Conservation (phyloP, 805 yeast species). For the Spathaspora passalidarum region DNA sequence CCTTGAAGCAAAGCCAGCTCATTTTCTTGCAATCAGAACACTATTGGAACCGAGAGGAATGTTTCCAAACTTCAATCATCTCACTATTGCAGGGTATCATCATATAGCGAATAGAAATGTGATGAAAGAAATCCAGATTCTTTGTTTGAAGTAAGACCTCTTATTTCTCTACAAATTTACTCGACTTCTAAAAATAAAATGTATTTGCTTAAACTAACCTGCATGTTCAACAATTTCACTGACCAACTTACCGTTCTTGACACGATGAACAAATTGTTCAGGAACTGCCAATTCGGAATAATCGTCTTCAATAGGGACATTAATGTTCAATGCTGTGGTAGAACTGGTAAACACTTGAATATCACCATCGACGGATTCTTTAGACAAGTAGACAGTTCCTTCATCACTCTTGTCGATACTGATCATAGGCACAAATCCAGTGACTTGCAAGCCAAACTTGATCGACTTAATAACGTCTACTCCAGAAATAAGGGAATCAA, state of each 20-base stretch:
- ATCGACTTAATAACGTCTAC: slow-evolving; percentile 80
- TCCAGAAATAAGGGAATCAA: slow-evolving; percentile 84
- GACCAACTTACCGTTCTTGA: slow-evolving; percentile 58
- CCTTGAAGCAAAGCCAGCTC: too few species aligned
- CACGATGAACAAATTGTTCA: slow-evolving; percentile 82
- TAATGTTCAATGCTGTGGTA: slow-evolving; percentile 81
- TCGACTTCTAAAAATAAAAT: neutral
- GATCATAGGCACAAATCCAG: slow-evolving; percentile 79
- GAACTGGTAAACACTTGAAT: slow-evolving; percentile 74
- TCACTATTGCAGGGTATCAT: too few species aligned
- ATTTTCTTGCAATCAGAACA: too few species aligned
- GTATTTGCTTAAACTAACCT: slow-evolving; percentile 40
- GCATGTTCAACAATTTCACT: slow-evolving; percentile 80
- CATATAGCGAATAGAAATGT: too few species aligned
- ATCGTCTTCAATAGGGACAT: slow-evolving; percentile 73
- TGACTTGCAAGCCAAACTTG: slow-evolving; percentile 80
- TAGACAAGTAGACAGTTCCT: slow-evolving; percentile 75
- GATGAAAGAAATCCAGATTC: too few species aligned
- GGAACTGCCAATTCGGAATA: slow-evolving; percentile 81
- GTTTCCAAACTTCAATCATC: too few species aligned
- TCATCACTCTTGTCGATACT: slow-evolving; percentile 86
- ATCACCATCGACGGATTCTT: slow-evolving; percentile 65
- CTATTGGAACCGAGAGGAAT: too few species aligned
- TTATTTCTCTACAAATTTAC: too few species aligned
- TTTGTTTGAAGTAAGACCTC: too few species aligned